Base-by-base conservation (phyloP, 2,329 filamentous ascomycete species). In the Colletotrichum chrysophilum region DNA sequence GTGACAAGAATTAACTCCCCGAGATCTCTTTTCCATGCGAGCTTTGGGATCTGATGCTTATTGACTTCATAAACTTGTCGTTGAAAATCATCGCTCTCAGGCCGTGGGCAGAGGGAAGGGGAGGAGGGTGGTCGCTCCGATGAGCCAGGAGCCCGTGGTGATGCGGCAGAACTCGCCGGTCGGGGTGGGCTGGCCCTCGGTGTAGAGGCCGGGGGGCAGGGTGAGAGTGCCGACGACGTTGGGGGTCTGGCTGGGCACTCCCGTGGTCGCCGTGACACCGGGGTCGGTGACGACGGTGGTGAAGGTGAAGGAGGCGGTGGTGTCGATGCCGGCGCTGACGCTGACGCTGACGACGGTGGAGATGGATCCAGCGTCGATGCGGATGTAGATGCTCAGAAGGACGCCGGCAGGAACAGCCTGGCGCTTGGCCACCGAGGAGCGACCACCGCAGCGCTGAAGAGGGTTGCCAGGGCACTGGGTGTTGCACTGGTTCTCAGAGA, bases 401-500 rank as follows among this genome's bases (percentile, higher is more conserved):
- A 66, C 68, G 38, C 55, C 52, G 13, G 28, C 12, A 16, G 70
- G 70, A 24, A 68, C 30, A 58, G 36, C 26, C 32, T 64, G 61
- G 67, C 67, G 67, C 32, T 58, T 58, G 18, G 34, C 34, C 16
- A 70, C n/a, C 30, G 34, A 18, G 14, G 26, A 38, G 36, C 56
- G 36, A 55, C 82, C 81, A 78, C 82, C 83, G 43, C 82, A 84
- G 56, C 55, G 58, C 71, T 81, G 61, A 1, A 2, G 0, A 6
- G n/a, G 8, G 5, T 81, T 70, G 7, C 82, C 82, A 21, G 82
- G 82, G 78, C 83, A 84, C 16, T 21, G 3, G 6, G 77, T 79
- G 34, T 80, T 77, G 77, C 83, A 84, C 69, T 72, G 30, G 3
- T 34, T 70, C n/a, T 76, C 67, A 61, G 34, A 10, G 5, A 81